Percentiles rank a stretch among this genome's conserved stretches.
Conservation (phyloP, 2,329 filamentous ascomycete genomes). For the Raffaelea ambrosiae region DNA sequence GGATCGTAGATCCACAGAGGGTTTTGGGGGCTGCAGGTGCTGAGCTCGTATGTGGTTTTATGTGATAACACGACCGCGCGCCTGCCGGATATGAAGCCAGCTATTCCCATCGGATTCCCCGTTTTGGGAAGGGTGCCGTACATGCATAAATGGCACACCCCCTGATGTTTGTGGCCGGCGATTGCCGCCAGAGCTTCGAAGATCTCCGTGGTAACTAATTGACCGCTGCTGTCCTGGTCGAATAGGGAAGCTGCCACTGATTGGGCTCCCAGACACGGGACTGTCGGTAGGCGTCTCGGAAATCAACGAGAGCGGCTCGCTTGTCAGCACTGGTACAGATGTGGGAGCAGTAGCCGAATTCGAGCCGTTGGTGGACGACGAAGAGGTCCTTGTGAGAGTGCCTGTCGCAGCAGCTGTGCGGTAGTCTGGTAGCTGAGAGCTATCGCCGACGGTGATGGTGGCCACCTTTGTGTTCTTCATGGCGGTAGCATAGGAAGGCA, state of each 20-base stretch:
- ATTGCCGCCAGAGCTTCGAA: neutral
- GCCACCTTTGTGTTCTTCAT: slow-evolving; percentile 53
- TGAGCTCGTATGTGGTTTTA: too few species aligned
- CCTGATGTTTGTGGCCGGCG: neutral
- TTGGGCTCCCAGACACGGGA: neutral
- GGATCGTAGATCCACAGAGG: too few species aligned
- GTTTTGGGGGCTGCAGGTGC: too few species aligned
- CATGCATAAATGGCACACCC: neutral
- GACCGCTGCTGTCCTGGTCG: neutral
- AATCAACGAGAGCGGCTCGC: slow-evolving; percentile 20
- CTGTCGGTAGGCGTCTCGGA: slow-evolving; percentile 17
- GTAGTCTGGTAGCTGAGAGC: slow-evolving; percentile 55
- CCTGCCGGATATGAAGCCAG: slow-evolving; percentile 26
- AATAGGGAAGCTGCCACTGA: neutral
- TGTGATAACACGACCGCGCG: slow-evolving; percentile 23
- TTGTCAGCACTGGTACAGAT: neutral
- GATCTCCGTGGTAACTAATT: neutral
- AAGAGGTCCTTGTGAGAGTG: slow-evolving; percentile 42
- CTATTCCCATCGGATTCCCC: slow-evolving; percentile 22
- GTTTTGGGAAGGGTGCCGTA: slow-evolving; percentile 14
- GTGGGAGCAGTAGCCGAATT: neutral
- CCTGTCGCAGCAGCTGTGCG: slow-evolving; percentile 38
- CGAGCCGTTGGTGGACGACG: slow-evolving; percentile 12
- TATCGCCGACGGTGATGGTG: slow-evolving; percentile 38
- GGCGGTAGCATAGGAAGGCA: slow-evolving; percentile 70